Base-by-base conservation (phyloP, 192 early-diverging fungal species). In the Paraglomus brasilianum region DNA sequence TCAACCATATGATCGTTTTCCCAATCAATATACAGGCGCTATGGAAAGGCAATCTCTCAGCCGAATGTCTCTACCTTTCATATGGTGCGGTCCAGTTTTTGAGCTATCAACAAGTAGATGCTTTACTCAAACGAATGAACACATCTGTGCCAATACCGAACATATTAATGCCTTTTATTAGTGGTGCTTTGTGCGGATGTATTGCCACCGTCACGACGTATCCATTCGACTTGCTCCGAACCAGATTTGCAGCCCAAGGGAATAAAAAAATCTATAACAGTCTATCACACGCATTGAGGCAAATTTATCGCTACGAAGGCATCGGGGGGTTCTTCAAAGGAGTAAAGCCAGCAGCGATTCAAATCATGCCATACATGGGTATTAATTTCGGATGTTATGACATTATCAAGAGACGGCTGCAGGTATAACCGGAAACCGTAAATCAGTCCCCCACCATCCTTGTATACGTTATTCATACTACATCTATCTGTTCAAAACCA, bases 331-430 rank as follows among this genome's bases (percentile, higher is more conserved):
- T 95, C 50, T 98, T 96, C 70, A 81, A 89, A 45, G 96, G 96
- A 0, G 72, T 95, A 47, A 77, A 86, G 47, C 89, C 96, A 6
- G 84, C 93, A 4, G 75, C 92, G 24, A 74, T 91, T 13, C 93
- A 95, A 78, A 94, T 98, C 38, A 89, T 94, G 75, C 97, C 97
- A 14, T 95, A 96, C 61, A 96, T 96, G 93, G 94, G 94, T 14
- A 79, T 95, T 11, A 85, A 94, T 73, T 98, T 98, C 84, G 84
- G 86, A 45, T 86, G 83, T 43, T 91, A 93, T 72, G 86, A 89
- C 63, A 67, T 72, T 24, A 74, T 92, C 62, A 87, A 82, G 14
- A 74, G 75, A 2, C 65, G 47, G 58, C 82, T 82, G 52, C 64
- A 67, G 72, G 59, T 68, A 43, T 81, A 42, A 76, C 68, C 19